Evolutionary conservation across 2,329 filamentous ascomycete genomes (phyloP).

Genomic region (Hypoxylon sp.): DNA sequence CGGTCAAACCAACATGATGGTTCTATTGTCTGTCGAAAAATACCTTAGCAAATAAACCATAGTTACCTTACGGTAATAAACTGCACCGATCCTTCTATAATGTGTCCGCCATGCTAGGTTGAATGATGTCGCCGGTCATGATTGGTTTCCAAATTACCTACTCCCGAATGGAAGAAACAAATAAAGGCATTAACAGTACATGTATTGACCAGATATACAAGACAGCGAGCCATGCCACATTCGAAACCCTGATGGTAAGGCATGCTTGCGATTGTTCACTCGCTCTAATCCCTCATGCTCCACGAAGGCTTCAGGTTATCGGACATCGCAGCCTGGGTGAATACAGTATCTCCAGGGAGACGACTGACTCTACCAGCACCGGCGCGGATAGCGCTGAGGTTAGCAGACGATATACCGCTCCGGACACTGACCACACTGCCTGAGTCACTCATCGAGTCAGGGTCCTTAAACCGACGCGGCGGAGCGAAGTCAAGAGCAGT

Average conservation of each 20-base stretch:
- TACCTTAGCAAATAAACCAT: slow-evolving; percentile 32
- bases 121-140: slow-evolving; percentile 40
- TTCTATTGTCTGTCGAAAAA: slow-evolving; percentile 35
- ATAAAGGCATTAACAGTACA: slow-evolving; percentile 41
- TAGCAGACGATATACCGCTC: slow-evolving; percentile 79
- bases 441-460: slow-evolving; percentile 71
- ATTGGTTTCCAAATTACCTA: slow-evolving; percentile 42
- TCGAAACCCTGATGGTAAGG: slow-evolving; percentile 13
- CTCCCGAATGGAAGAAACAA: slow-evolving; percentile 32
- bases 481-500: slow-evolving; percentile 85
- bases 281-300: slow-evolving; percentile 62
- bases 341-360: slow-evolving; percentile 84
- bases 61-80: slow-evolving; percentile 35
- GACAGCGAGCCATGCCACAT: slow-evolving; percentile 29
- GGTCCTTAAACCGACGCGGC: slow-evolving; percentile 77
- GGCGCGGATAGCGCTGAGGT: slow-evolving; percentile 78
- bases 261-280: slow-evolving; percentile 1
- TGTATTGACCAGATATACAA: slow-evolving; percentile 40
- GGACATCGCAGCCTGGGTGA: slow-evolving; percentile 76
- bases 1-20: slow-evolving; percentile 28
- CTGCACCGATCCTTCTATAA: slow-evolving; percentile 43
- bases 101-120: slow-evolving; percentile 40
- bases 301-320: slow-evolving; percentile 71
- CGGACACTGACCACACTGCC: slow-evolving; percentile 79
- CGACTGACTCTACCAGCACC: slow-evolving; percentile 90